Evolutionary conservation across 768 basidiomycete species (phyloP).

Genomic region (Guyanaporus albipodus): DNA sequence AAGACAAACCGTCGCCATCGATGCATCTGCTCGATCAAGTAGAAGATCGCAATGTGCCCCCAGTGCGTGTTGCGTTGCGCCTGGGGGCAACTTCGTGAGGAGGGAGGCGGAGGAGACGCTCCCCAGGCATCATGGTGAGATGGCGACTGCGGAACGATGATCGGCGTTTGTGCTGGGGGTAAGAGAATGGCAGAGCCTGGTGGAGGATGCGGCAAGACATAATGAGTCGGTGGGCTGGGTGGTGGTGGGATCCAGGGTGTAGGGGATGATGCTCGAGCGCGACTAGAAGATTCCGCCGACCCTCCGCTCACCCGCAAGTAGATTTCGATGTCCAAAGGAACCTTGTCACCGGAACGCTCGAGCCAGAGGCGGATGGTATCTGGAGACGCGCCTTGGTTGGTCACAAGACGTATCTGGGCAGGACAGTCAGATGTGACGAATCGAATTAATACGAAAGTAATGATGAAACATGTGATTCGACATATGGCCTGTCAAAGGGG

Average conservation of each 20-base stretch:
- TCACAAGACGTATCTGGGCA: conserved; percentile 66
- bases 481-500: neutral
- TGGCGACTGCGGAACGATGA: conserved; percentile 46
- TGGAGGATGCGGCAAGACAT: conserved; percentile 34
- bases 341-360: conserved; percentile 66
- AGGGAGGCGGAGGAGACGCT: conserved; percentile 27
- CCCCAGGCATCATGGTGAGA: conserved; percentile 39
- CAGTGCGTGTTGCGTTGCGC: conserved; percentile 58
- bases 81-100: conserved; percentile 28
- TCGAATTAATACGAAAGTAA: conserved; percentile 3
- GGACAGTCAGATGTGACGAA: neutral
- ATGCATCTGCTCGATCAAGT: conserved; percentile 75
- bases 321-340: conserved; percentile 79
- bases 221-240: conserved; percentile 34
- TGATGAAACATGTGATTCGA: neutral
- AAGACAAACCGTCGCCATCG: conserved; percentile 82
- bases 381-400: conserved; percentile 64
- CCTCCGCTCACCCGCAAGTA: conserved; percentile 52
- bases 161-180: conserved; percentile 39
- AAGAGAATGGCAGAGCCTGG: conserved; percentile 28
- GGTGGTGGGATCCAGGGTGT: conserved; percentile 31
- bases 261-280: conserved; percentile 28
- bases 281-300: conserved; percentile 20
- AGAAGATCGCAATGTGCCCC: conserved; percentile 79
- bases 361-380: conserved; percentile 83